These are phyloP conservation scores for Piper longum DNA, from an alignment of 164 flowering plant species.

Conservation along the genomic window DNA sequence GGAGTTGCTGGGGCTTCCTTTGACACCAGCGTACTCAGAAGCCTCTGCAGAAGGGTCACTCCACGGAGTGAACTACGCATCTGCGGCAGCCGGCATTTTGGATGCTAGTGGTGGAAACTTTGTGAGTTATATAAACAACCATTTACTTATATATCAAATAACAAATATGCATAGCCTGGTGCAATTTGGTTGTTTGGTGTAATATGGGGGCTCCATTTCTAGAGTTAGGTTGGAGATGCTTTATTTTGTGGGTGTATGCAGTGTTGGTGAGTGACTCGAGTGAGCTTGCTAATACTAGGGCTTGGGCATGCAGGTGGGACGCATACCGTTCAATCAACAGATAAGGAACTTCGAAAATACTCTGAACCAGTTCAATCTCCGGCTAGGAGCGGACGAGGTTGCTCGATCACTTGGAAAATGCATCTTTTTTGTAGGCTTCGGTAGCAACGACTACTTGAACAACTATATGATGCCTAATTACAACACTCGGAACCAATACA, in stretches of 20 bases:
- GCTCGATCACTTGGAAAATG: constrained; percentile 27
- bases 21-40: constrained; percentile 46
- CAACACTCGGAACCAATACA: constrained; percentile 52
- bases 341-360: constrained; percentile 65
- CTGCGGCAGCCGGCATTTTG: constrained; percentile 93
- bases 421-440: constrained; percentile 92
- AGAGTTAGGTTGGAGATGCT: background rate
- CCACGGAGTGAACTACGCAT: constrained; percentile 86
- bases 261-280: too few relatives aligned
- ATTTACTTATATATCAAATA: too few relatives aligned
- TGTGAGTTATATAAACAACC: constrained; percentile 22
- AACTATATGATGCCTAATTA: constrained; percentile 93
- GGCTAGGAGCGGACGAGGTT: constrained; percentile 41
- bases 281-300: background rate
- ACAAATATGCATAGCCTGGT: background rate
- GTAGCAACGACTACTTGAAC: constrained; percentile 97
- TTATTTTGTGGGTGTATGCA: background rate
- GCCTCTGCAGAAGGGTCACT: constrained; percentile 48
- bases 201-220: background rate
- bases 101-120: constrained; percentile 80
- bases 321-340: constrained; percentile 80
- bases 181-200: background rate
- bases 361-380: constrained; percentile 51
- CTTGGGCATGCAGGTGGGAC: constrained; percentile 35
- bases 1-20: constrained; percentile 52